A percentile compares a stretch with the other conserved stretches of the same genome.
Evolutionary conservation across 2,329 filamentous ascomycete genomes (phyloP).

Genomic region (Sarocladium strictum): DNA sequence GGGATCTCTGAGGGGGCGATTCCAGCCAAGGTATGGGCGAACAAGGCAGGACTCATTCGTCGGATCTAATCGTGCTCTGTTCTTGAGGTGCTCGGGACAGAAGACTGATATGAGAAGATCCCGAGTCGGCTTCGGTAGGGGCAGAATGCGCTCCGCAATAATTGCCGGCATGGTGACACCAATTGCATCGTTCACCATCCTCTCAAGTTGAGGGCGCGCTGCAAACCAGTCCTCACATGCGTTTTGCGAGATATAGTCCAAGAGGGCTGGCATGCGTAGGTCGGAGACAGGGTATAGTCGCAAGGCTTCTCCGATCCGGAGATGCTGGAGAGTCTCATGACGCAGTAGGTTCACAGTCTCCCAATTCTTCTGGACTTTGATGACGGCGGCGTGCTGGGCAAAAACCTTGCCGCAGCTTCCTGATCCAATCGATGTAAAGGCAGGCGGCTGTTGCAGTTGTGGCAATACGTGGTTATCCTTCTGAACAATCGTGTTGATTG

Average conservation of each 20-base stretch:
- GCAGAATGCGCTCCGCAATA: slow-evolving; percentile 18
- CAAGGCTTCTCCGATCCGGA: background rate
- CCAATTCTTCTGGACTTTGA: slow-evolving; percentile 12
- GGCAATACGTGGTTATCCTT: background rate
- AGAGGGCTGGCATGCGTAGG: slow-evolving; percentile 11
- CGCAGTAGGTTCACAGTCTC: slow-evolving; percentile 11
- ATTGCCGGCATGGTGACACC: slow-evolving; percentile 15
- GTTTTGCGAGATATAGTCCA: background rate
- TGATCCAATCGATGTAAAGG: slow-evolving; percentile 14
- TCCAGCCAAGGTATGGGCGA: slow-evolving; percentile 16
- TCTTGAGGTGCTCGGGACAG: slow-evolving; percentile 12
- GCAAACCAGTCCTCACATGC: slow-evolving; percentile 10
- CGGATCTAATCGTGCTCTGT: slow-evolving; percentile 8
- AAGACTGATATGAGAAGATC: slow-evolving; percentile 16
- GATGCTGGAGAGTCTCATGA: background rate
- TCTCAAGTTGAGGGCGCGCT: slow-evolving; percentile 5
- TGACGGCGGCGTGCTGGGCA: background rate
- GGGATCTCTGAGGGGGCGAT: background rate
- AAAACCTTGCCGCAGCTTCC: slow-evolving; percentile 18
- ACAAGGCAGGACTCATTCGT: slow-evolving; percentile 19
- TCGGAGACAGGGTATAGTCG: background rate
- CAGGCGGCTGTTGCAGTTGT: background rate
- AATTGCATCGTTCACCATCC: slow-evolving; percentile 7
- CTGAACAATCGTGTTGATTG: background rate
- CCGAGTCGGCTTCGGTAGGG: slow-evolving; percentile 18